Conservation (phyloP, 768 basidiomycete species). For the Rossbeevera mucosa region DNA sequence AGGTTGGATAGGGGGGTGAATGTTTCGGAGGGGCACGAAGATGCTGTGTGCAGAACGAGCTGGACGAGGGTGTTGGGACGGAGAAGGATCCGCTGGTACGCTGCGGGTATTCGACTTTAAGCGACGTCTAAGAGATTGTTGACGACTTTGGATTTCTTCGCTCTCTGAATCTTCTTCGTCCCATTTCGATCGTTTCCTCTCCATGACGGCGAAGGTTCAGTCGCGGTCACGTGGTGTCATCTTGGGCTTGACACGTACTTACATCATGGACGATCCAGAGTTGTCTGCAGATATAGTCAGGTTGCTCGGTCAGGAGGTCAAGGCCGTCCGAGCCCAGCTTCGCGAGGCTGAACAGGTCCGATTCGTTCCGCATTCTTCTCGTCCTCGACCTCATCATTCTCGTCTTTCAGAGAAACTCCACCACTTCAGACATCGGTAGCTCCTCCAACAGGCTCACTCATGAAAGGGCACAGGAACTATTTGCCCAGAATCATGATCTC, state of each 20-base stretch:
- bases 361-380: not conserved
- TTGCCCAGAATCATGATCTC: constrained; percentile 16
- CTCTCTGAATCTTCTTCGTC: constrained; percentile 44
- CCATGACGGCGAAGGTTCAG: no score
- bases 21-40: constrained; percentile 70
- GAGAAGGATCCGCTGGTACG: constrained; percentile 19
- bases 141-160: constrained; percentile 31
- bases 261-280: constrained; percentile 26
- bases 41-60: constrained; percentile 45
- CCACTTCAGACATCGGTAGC: not conserved
- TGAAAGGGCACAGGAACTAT: constrained; percentile 8
- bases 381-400: not conserved
- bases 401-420: constrained; percentile 9
- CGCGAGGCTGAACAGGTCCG: constrained; percentile 20
- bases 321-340: constrained; percentile 18
- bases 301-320: constrained; percentile 25
- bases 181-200: constrained; percentile 87
- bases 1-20: constrained; percentile 74
- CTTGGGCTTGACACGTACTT: not conserved
- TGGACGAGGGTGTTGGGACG: constrained; percentile 13
- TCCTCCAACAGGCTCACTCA: not conserved
- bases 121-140: constrained; percentile 51
- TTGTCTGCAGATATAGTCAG: constrained; percentile 23
- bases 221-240: not conserved
- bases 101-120: constrained; percentile 37